A percentile compares a stretch with the other conserved stretches of the same genome.
Evolutionary conservation across 2,329 filamentous ascomycete species (phyloP).

Genomic region (Colletotrichum falcatum): DNA sequence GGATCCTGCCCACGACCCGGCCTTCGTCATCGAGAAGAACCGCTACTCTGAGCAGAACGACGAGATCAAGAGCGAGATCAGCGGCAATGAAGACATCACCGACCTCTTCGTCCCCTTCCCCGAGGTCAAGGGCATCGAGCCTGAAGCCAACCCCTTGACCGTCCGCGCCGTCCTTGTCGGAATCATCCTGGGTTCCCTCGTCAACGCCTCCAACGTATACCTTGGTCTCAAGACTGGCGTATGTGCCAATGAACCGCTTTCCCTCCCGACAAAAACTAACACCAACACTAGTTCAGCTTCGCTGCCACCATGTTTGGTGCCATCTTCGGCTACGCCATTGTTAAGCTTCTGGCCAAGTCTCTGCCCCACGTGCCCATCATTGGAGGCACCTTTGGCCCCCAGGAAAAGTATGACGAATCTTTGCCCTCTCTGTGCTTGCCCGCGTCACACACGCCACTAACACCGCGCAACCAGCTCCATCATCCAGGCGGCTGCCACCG

Average conservation of each 20-base stretch:
- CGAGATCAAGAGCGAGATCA: conserved; percentile 38
- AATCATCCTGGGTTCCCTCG: conserved; percentile 66
- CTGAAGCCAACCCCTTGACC: conserved; percentile 63
- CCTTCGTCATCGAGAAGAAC: conserved; percentile 25
- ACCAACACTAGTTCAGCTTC: conserved; percentile 54
- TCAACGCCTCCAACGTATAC: conserved; percentile 73
- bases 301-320: conserved; percentile 62
- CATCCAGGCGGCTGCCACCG: conserved; percentile 69
- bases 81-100: conserved; percentile 47
- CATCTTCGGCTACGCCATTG: conserved; percentile 69
- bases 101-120: conserved; percentile 58
- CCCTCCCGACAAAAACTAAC: not conserved
- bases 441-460: not conserved
- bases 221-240: conserved; percentile 64
- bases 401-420: conserved; percentile 65
- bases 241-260: not conserved
- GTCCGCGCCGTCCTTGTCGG: conserved; percentile 66
- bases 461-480: conserved; percentile 49
- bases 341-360: conserved; percentile 60
- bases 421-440: not conserved
- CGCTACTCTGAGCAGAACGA: conserved; percentile 31
- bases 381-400: conserved; percentile 67
- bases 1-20: conserved; percentile 29
- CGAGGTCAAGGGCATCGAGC: conserved; percentile 53
- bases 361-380: conserved; percentile 59